Base-by-base conservation (phyloP, 1,139 yeast genomes). In the Suhomyces bokatorum region DNA sequence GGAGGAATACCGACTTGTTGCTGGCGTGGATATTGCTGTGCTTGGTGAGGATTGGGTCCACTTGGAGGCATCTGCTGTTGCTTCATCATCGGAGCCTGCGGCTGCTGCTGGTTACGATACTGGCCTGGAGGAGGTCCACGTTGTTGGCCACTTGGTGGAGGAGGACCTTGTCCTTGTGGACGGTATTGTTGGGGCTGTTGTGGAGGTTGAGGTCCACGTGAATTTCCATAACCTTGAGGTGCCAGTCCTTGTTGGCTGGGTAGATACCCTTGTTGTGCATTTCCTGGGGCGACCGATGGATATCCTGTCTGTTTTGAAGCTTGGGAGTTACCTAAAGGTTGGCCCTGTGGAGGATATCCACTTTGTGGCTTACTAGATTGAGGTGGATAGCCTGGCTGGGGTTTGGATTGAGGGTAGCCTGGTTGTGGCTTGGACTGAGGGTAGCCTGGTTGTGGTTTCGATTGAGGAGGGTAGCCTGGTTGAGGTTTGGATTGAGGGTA, bases 81-180 rank as follows among this genome's bases (percentile, higher is more conserved):
- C 29, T 43, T 52, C 26, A 40, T 33, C 20, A 43, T 44, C 14
- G 46, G 46, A 15, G 50, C 50, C 33, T 44, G 50, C 8, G 39
- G 32, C 30, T 43, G 54, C 13, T 35, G 50, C 35, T 44, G 44
- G 16, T 35, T 27, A 17, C 39, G 46, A 30, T 40, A 43, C 33
- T 40, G 56, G 35, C 45, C 53, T 36, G 41, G 50, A 40, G 34
- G 44, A 37, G 46, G 37, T 31, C 20, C 36, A 34, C 36, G 36
- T 14, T 34, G 36, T 22, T 26, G 29, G 13, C 17, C 20, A 10
- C 24, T 26, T 40, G 36, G 43, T 22, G 42, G 39, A 13, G 45
- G 54, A 42, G 40, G 46, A n/a, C 29, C 37, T 13, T 32, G 33
- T 3, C 31, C 22, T 22, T 30, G 38, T 12, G 31, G 29, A 4